These are phyloP conservation scores for Ilex paraguariensis DNA, from an alignment of 305 asterid genomes.

Conservation along the genomic window DNA sequence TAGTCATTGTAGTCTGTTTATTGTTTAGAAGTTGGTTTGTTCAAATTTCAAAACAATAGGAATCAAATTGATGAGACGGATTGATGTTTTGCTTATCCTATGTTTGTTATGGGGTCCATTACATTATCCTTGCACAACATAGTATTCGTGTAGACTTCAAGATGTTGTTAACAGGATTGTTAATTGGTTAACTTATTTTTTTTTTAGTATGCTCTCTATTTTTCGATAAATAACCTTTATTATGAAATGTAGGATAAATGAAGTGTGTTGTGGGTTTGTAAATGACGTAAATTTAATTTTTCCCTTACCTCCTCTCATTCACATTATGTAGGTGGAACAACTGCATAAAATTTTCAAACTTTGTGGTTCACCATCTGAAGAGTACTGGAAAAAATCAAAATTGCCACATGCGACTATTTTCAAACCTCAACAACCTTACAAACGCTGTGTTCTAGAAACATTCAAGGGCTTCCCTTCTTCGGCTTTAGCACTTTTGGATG, in stretches of 20 bases:
- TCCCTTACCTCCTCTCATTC: background rate
- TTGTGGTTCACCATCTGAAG: background rate
- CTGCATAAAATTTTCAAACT: constrained; percentile 2
- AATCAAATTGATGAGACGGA: too few species aligned
- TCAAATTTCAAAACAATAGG: too few species aligned
- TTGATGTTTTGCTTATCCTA: too few species aligned
- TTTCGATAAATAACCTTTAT: background rate
- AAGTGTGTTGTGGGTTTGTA: background rate
- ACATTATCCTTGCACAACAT: too few species aligned
- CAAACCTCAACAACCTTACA: constrained; percentile 6
- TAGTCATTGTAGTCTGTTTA: too few species aligned
- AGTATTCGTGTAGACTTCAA: too few species aligned
- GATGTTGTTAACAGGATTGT: too few species aligned
- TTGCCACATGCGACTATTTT: background rate
- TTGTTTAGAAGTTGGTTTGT: too few species aligned
- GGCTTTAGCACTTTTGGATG: background rate
- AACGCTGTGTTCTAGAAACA: background rate
- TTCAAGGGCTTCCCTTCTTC: background rate
- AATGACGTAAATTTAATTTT: background rate
- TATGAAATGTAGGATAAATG: background rate
- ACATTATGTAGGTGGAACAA: background rate
- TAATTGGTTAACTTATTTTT: background rate
- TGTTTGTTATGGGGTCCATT: too few species aligned
- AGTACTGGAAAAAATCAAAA: constrained; percentile 2
- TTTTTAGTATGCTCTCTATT: too few species aligned